These are phyloP conservation scores for Magnolia kwangsiensis DNA, from an alignment of 164 flowering plant genomes.

Conservation along the genomic window DNA sequence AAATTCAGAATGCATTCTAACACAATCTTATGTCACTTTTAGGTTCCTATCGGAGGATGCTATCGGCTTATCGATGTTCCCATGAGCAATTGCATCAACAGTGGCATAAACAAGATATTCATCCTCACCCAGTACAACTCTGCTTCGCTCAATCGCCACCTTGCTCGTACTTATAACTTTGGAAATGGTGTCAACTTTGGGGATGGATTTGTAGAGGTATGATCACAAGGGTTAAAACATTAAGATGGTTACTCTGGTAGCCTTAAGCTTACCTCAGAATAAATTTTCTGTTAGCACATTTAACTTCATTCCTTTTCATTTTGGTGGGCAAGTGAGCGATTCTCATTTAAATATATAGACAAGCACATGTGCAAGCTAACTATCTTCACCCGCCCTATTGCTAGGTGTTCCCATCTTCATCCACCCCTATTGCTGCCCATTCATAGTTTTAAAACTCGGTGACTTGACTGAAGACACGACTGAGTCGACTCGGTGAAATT, in stretches of 20 bases:
- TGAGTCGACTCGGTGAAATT: no score
- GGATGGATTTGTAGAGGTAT: constrained; percentile 24
- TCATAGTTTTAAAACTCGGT: background rate
- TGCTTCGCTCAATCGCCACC: constrained; percentile 20
- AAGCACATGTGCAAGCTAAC: no score
- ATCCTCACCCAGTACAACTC: constrained; percentile 23
- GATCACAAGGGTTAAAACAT: background rate
- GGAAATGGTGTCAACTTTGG: constrained; percentile 26
- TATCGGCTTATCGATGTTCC: constrained; percentile 24
- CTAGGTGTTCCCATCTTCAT: background rate
- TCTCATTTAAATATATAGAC: no score
- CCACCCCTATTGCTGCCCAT: background rate
- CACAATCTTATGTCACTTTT: background rate
- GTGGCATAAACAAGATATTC: constrained; percentile 26
- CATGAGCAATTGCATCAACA: constrained; percentile 25
- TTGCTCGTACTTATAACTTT: constrained; percentile 15
- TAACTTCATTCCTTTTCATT: no score
- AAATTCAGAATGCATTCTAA: constrained; percentile 16
- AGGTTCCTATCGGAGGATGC: constrained; percentile 25
- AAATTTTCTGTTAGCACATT: background rate
- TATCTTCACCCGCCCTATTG: no score
- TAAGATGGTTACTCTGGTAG: background rate
- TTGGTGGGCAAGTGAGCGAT: no score
- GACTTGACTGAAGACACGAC: no score
- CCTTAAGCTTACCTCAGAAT: background rate